phyloP scores from a whole-genome alignment of 2,329 filamentous ascomycete genomes.

The Diaporthe aspalathi region DNA sequence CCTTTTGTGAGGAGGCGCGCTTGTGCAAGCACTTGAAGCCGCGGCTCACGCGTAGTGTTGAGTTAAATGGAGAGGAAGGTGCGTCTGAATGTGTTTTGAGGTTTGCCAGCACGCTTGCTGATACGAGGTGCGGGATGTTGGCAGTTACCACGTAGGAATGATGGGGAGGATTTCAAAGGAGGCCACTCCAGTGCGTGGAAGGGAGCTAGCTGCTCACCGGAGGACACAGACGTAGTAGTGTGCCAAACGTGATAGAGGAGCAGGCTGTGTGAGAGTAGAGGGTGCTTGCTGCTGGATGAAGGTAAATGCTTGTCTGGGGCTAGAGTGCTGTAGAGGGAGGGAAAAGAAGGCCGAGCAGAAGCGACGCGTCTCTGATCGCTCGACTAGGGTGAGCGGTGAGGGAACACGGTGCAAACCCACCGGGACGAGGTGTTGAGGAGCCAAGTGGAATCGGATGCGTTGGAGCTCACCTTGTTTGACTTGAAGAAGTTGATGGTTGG shows the following conservation, averaged over 20 bases:
- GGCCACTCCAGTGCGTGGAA: background rate
- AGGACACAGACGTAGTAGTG: background rate
- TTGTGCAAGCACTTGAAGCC: background rate
- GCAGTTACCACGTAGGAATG: background rate
- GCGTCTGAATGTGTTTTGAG: background rate
- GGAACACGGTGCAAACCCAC: background rate
- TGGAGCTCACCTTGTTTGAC: slow-evolving; percentile 2
- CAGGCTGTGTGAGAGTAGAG: background rate
- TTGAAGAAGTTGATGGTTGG: background rate
- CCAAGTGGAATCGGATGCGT: background rate
- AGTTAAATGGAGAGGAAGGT: background rate
- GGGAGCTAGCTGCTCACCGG: background rate
- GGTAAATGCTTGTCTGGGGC: background rate
- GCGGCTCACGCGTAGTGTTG: background rate
- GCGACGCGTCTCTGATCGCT: too few relatives aligned
- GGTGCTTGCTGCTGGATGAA: background rate
- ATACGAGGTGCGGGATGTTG: background rate
- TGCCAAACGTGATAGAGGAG: background rate
- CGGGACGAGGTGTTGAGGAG: background rate
- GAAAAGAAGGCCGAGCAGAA: background rate
- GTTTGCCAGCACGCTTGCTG: background rate
- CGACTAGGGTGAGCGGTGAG: background rate
- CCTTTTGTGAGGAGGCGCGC: background rate
- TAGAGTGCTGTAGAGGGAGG: background rate
- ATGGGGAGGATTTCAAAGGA: background rate